Base-by-base conservation (phyloP, 1,284 basidiomycete species). In the Chondrostereum purpureum region DNA sequence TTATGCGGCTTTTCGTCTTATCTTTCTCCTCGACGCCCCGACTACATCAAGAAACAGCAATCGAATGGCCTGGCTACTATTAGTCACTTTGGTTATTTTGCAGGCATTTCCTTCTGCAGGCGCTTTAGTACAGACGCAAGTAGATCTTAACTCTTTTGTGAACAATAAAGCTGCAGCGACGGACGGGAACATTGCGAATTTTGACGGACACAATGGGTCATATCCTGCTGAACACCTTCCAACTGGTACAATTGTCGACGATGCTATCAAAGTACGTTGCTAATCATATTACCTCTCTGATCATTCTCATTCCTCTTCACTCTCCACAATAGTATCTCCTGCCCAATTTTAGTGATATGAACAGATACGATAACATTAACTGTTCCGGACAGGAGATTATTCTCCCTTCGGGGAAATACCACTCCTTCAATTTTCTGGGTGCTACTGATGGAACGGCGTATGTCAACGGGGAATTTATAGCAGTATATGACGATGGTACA, bases 401-500 rank as follows among this genome's bases (percentile, higher is more conserved):
- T 1, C 17, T 47, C 19, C 43, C 45, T 22, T 34, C 5, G 10
- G 45, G 46, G 12, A 43, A 46, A 37, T 47, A 45, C 35, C 46
- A 43, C 38, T 44, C 43, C 6, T 51, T 46, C 22, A 41, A 35
- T 14, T 55, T 50, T 4, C 52, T 54, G 17, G 51, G 50, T 33
- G 45, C 47, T 39, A 51, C 50, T 23, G 50, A 51, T 31, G 50
- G 50, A 2, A 46, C 44, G 14, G 39, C 43, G 4, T 48, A 39
- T 34, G 44, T 51, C 3, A 51, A 51, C 23, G 50, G 47, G 17
- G 47, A 48, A 27, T 51, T 51, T 42, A 37, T 40, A 5, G 50
- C 50, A 10, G 16, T 51, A 4, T 51, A 51, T 46, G 50, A 46
- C 4, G 57, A 56, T 39, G 47, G 48, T 17, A 49, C 43, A 2